These are phyloP conservation scores for Phytophthora hibernalis DNA, from an alignment of 352 stramenopile species.

Conservation along the genomic window DNA sequence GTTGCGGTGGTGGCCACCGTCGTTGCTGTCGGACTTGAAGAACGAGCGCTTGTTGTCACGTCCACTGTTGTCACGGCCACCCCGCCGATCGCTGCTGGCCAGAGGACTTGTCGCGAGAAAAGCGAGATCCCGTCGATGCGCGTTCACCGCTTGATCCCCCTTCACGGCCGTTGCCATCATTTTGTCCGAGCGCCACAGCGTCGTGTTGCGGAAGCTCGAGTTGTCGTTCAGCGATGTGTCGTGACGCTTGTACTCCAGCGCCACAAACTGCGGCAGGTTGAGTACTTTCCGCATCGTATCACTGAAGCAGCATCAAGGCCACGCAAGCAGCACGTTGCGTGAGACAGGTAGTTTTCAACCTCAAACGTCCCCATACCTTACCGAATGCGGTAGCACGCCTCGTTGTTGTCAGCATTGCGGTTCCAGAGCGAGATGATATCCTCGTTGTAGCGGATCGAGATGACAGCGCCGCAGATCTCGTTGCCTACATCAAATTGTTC, in stretches of 20 bases:
- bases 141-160: slow-evolving; percentile 27
- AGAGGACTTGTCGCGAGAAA: slow-evolving; percentile 59
- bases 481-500: slow-evolving; percentile 95
- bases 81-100: slow-evolving; percentile 57
- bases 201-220: slow-evolving; percentile 84
- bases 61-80: slow-evolving; percentile 55
- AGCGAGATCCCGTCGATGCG: slow-evolving; percentile 49
- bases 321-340: neutral
- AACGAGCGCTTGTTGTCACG: slow-evolving; percentile 69
- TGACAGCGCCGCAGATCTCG: slow-evolving; percentile 92
- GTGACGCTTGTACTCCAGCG: slow-evolving; percentile 93
- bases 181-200: slow-evolving; percentile 77
- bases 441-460: slow-evolving; percentile 93
- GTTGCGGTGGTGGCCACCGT: slow-evolving; percentile 40
- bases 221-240: slow-evolving; percentile 87
- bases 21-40: slow-evolving; percentile 54
- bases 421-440: slow-evolving; percentile 96
- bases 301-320: slow-evolving; percentile 32
- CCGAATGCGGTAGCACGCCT: slow-evolving; percentile 87
- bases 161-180: slow-evolving; percentile 40
- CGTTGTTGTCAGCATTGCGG: slow-evolving; percentile 93
- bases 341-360: neutral
- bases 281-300: slow-evolving; percentile 92
- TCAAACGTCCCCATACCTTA: slow-evolving; percentile 22
- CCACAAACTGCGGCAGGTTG: slow-evolving; percentile 92